Percentiles rank a stretch among this genome's conserved stretches.
Evolutionary conservation across 257 asterid species (phyloP).

Genomic region (Hygrophila difformis): DNA sequence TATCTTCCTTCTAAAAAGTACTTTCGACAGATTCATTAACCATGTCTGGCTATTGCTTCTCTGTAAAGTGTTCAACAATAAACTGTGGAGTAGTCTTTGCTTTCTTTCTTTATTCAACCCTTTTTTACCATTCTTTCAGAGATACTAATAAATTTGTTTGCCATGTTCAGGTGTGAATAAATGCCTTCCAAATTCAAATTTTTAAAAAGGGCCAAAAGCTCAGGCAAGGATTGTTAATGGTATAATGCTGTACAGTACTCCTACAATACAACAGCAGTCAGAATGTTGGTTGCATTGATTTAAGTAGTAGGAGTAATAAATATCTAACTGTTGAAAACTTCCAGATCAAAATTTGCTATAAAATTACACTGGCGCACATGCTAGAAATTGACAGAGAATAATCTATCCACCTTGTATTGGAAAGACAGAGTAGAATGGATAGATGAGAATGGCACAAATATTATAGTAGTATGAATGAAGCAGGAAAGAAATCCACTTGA

Average conservation of each 20-base stretch:
- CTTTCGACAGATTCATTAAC: slow-evolving; percentile 15
- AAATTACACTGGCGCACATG: slow-evolving; percentile 15
- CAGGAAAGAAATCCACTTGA: slow-evolving; percentile 3
- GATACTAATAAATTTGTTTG: no score
- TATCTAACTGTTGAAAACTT: no score
- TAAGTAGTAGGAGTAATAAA: background rate
- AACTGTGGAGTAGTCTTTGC: slow-evolving; percentile 17
- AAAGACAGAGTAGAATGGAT: background rate
- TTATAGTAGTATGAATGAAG: background rate
- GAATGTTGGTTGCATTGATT: slow-evolving; percentile 5
- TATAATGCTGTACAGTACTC: no score
- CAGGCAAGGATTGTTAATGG: background rate
- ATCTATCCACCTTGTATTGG: slow-evolving; percentile 7
- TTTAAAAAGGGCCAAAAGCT: background rate
- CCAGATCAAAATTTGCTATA: slow-evolving; percentile 11
- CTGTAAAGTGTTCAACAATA: slow-evolving; percentile 21
- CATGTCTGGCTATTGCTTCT: slow-evolving; percentile 16
- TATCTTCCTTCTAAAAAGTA: slow-evolving; percentile 16
- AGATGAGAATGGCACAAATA: background rate
- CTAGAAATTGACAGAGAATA: slow-evolving; percentile 20
- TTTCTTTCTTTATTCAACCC: background rate
- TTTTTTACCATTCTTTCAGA: no score
- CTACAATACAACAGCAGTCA: slow-evolving; percentile 14
- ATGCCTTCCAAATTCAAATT: slow-evolving; percentile 7
- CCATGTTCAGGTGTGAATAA: no score